Evolutionary conservation across 2,329 filamentous ascomycete species (phyloP), one percentile per base, ranked within the genome.

Genomic region (Aspergillus sp.): DNA sequence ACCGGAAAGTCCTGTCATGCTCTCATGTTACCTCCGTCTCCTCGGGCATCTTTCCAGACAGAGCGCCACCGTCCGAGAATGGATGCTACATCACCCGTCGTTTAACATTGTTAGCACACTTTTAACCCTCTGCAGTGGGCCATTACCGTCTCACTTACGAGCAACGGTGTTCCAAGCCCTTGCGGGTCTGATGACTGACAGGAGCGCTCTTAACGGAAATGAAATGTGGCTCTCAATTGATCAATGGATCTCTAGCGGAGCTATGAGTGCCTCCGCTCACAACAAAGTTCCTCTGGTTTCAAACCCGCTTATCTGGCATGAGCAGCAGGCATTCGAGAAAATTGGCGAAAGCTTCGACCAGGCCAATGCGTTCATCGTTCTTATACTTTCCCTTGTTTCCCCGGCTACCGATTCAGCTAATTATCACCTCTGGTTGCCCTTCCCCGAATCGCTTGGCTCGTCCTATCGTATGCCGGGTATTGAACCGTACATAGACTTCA

Each of bases 1-100:
- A 70, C 90, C 92, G 4, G 96, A 99, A 73, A 96, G 91, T 41
- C 88, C 89, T n/a, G 90, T 96, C 76, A 97, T 99, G 91, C 81
- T 99, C 26, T 92, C 97, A 70, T 93, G 91, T 65, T 98, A 98
- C 71, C 81, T 99, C 52, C 87, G 93, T 30, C 82, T 99, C 5
- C 89, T 96, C 66, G 86, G 91, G 3, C 91, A 96, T 72, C 80
- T 99, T 9, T 88, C 89, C 60, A 81, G 83, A 20, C 86, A 93
- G 69, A 96, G 91, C 68, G 80, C 83, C 57, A 78, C 81, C 18
- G 89, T 91, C 1, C 84, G 93, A 49, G 77, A 83, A 34, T 96
- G 89, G 80, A 81, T 98, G 58, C 78, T 96, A 20, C 82, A 85
- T 42, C 78, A 85, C 57, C 83, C 87, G 20, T 83, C 81, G 5